phyloP scores from a whole-genome alignment of 371 early-diverging fungal genomes.

The Rhizopus stolonifer region DNA sequence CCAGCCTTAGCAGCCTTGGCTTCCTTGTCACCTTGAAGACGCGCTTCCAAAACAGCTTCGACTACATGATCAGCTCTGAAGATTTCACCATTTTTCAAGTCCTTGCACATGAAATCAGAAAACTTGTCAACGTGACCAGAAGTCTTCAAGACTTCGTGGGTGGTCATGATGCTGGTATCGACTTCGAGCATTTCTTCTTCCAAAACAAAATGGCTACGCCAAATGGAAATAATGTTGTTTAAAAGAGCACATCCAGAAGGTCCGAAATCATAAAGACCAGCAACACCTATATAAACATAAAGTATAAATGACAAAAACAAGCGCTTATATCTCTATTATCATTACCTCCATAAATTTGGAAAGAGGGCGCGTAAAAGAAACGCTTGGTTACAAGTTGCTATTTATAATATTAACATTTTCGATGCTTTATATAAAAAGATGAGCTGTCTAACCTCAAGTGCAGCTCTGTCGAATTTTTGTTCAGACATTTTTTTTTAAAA shows the following conservation, averaged over 20 bases:
- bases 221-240: slow-evolving; percentile 90
- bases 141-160: slow-evolving; percentile 96
- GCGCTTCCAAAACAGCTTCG: slow-evolving; percentile 88
- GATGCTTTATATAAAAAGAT: too few relatives aligned
- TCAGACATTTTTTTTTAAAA: slow-evolving; percentile 12
- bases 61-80: slow-evolving; percentile 99
- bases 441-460: slow-evolving; percentile 53
- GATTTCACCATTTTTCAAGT: slow-evolving; percentile 91
- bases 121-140: slow-evolving; percentile 99
- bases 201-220: slow-evolving; percentile 97
- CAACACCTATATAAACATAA: slow-evolving; percentile 67
- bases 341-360: slow-evolving; percentile 93
- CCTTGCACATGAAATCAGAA: slow-evolving; percentile 98
- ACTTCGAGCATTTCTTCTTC: slow-evolving; percentile 99
- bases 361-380: slow-evolving; percentile 97
- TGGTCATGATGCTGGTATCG: slow-evolving; percentile 97
- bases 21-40: slow-evolving; percentile 81
- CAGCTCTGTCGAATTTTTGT: slow-evolving; percentile 58
- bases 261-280: slow-evolving; percentile 99
- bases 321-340: too few relatives aligned
- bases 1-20: slow-evolving; percentile 62
- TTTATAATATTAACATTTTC: too few relatives aligned
- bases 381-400: slow-evolving; percentile 80
- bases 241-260: slow-evolving; percentile 96
- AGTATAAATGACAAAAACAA: not conserved